A percentile compares a stretch with the other conserved stretches of the same genome.
Conservation (phyloP, 495 filamentous ascomycete species). For the Cenococcum geophilum region DNA sequence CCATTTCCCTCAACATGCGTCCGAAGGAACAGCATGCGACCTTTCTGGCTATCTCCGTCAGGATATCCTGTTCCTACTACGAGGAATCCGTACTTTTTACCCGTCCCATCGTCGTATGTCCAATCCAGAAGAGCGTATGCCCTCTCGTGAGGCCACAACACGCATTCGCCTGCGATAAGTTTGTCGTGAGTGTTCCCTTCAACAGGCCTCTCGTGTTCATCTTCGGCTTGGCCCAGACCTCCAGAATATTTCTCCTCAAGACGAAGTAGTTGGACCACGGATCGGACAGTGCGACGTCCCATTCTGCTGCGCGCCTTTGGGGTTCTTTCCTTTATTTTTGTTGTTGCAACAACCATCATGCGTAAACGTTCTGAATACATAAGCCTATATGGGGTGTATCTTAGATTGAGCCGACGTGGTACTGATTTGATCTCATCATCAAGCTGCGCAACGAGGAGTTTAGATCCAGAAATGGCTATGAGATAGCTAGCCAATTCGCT, state of each 20-base stretch:
- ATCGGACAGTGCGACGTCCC: slow-evolving; percentile 15
- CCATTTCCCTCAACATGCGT: slow-evolving; percentile 1
- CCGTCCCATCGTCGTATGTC: slow-evolving; percentile 13
- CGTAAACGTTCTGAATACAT: slow-evolving; percentile 48
- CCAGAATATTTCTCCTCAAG: slow-evolving; percentile 2
- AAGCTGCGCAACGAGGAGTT: slow-evolving; percentile 48
- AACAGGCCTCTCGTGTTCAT: neutral
- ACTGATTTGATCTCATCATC: slow-evolving; percentile 45
- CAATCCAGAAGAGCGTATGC: slow-evolving; percentile 30
- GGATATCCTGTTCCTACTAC: slow-evolving; percentile 28
- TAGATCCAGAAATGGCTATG: slow-evolving; percentile 34
- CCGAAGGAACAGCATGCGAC: slow-evolving; percentile 26
- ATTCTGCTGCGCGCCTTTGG: slow-evolving; percentile 1
- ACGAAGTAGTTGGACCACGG: slow-evolving; percentile 11
- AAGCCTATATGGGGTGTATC: slow-evolving; percentile 48
- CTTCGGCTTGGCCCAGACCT: slow-evolving; percentile 3
- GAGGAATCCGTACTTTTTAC: slow-evolving; percentile 23
- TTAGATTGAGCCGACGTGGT: slow-evolving; percentile 46
- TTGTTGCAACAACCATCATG: slow-evolving; percentile 49
- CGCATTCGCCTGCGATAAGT: slow-evolving; percentile 10
- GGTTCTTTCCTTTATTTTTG: slow-evolving; percentile 35
- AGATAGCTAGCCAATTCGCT: slow-evolving; percentile 11
- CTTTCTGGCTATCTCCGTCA: slow-evolving; percentile 1
- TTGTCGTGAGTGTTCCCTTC: neutral
- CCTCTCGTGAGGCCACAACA: slow-evolving; percentile 22